Conservation (phyloP, 176 grass and related monocot genomes). For the Typha latifolia region DNA sequence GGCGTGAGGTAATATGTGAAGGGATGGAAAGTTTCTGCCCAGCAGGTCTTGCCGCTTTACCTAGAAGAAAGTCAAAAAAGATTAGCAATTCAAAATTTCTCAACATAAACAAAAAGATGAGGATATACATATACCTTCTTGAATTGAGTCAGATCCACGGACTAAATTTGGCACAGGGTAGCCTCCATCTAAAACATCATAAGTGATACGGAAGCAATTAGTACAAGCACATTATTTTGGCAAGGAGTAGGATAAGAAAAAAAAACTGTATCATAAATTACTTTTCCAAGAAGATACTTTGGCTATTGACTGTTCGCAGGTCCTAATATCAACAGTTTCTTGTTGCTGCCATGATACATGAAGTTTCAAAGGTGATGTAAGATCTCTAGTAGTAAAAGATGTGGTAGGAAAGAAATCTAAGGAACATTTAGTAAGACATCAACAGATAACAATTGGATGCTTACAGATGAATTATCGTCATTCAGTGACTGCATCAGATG, state of each 20-base stretch:
- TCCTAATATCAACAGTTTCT: constrained; percentile 67
- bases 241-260: background rate
- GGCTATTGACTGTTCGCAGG: constrained; percentile 51
- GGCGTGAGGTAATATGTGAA: constrained; percentile 41
- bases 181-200: constrained; percentile 41
- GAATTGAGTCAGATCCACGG: constrained; percentile 19
- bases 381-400: background rate
- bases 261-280: background rate
- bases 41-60: constrained; percentile 35
- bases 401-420: no score
- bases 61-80: constrained; percentile 25
- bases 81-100: background rate
- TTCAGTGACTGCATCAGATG: constrained; percentile 83
- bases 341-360: constrained; percentile 31
- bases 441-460: constrained; percentile 15
- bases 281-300: constrained; percentile 56
- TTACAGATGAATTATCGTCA: constrained; percentile 65
- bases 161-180: constrained; percentile 20
- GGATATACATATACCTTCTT: constrained; percentile 39
- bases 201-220: background rate
- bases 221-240: background rate
- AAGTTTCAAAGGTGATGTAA: constrained; percentile 1
- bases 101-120: constrained; percentile 4
- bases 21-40: constrained; percentile 36
- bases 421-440: background rate